A percentile compares a stretch with the other conserved stretches of the same genome.
These are phyloP conservation scores for Thymus mandschuricus DNA, from an alignment of 257 asterid species.

Conservation along the genomic window DNA sequence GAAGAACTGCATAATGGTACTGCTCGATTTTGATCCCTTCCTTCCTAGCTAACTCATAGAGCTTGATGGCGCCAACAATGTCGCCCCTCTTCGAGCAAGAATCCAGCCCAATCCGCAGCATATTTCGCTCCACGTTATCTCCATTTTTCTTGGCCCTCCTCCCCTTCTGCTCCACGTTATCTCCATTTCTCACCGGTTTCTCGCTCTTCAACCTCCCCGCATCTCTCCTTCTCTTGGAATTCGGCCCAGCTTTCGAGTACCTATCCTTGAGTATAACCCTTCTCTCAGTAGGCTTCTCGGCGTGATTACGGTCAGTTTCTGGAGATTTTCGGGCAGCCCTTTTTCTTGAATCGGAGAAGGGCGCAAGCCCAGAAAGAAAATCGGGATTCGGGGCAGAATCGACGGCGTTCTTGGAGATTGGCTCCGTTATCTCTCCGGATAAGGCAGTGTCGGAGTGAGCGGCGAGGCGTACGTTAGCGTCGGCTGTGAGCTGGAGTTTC, in stretches of 20 bases:
- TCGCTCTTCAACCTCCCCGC: constrained; percentile 28
- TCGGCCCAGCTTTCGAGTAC: constrained; percentile 40
- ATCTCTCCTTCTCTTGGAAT: constrained; percentile 37
- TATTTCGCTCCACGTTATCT: constrained; percentile 42
- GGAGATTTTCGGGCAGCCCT: constrained; percentile 29
- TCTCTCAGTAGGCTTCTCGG: constrained; percentile 41
- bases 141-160: constrained; percentile 50
- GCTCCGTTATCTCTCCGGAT: constrained; percentile 17
- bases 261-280: constrained; percentile 53
- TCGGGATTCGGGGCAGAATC: constrained; percentile 30
- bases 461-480: constrained; percentile 39
- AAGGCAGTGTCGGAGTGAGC: constrained; percentile 40
- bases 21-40: constrained; percentile 58
- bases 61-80: constrained; percentile 60
- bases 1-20: constrained; percentile 78
- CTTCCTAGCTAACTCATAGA: constrained; percentile 62
- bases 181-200: constrained; percentile 23
- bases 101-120: constrained; percentile 66
- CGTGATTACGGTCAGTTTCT: constrained; percentile 23
- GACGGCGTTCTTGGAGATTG: not conserved
- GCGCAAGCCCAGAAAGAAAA: constrained; percentile 47
- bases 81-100: constrained; percentile 84
- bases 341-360: constrained; percentile 32
- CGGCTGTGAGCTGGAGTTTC: constrained; percentile 28
- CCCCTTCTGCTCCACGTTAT: constrained; percentile 37